These are phyloP conservation scores for Daldinia decipiens DNA, from an alignment of 495 filamentous ascomycete species.

Conservation along the genomic window DNA sequence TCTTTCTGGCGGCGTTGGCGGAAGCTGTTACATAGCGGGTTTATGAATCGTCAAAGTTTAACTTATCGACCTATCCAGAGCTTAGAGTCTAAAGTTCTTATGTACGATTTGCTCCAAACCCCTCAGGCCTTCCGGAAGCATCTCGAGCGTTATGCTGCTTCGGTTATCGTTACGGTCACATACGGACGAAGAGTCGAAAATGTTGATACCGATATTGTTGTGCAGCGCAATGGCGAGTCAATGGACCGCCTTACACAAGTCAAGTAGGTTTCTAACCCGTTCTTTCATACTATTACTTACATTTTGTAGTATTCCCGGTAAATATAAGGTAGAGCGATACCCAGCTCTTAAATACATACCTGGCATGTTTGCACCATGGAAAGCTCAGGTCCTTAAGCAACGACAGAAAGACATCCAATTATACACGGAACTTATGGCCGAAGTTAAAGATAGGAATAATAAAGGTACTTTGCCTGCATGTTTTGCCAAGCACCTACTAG, in stretches of 20 bases:
- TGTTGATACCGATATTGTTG: conserved; percentile 62
- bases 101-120: conserved; percentile 56
- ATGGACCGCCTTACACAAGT: conserved; percentile 69
- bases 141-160: conserved; percentile 66
- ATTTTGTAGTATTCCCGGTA: conserved; percentile 60
- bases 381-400: conserved; percentile 62
- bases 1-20: conserved; percentile 65
- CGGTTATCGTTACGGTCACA: conserved; percentile 67
- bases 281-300: background rate
- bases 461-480: conserved; percentile 55
- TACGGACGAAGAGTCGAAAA: conserved; percentile 68
- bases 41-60: conserved; percentile 64
- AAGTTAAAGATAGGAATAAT: conserved; percentile 57
- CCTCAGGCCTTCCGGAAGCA: conserved; percentile 50
- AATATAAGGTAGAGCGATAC: conserved; percentile 67
- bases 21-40: conserved; percentile 65
- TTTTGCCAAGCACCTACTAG: conserved; percentile 62
- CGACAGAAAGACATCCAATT: conserved; percentile 61
- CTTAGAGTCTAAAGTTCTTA: conserved; percentile 60
- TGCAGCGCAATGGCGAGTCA: conserved; percentile 60
- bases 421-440: conserved; percentile 62
- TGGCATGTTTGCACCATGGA: conserved; percentile 65
- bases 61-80: conserved; percentile 66
- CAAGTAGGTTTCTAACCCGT: conserved; percentile 49
- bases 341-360: conserved; percentile 65